A percentile compares a stretch with the other conserved stretches of the same genome.
These are phyloP conservation scores for Coix lacrymajobi DNA, from an alignment of 176 grass and related monocot genomes.

Conservation along the genomic window DNA sequence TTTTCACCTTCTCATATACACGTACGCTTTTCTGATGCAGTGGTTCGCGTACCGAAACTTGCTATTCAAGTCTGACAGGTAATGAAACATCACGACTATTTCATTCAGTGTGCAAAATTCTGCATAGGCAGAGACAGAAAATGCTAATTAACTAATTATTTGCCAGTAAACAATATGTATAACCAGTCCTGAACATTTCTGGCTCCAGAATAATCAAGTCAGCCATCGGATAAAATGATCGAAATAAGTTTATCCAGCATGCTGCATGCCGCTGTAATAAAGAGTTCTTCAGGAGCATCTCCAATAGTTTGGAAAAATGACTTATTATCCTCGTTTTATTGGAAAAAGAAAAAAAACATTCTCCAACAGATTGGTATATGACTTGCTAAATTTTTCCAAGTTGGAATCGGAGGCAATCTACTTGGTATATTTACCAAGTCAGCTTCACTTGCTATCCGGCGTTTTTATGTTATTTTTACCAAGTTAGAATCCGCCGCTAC, in stretches of 20 bases:
- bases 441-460: no score
- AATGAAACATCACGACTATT: background rate
- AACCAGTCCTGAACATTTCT: background rate
- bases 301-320: no score
- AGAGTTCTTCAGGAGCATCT: no score
- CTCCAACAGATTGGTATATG: no score
- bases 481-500: no score
- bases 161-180: background rate
- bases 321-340: no score
- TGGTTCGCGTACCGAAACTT: constrained; percentile 86
- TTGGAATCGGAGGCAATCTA: no score
- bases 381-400: no score
- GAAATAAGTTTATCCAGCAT: background rate
- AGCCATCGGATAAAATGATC: background rate
- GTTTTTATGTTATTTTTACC: no score
- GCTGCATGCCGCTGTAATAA: background rate
- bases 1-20: background rate
- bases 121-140: background rate
- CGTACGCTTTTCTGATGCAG: constrained; percentile 27
- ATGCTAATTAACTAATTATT: background rate
- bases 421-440: no score
- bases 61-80: constrained; percentile 93
- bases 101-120: background rate
- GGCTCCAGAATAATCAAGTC: background rate
- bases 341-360: no score